These are phyloP conservation scores for Stemphylium vesicarium DNA, from an alignment of 2,329 filamentous ascomycete genomes.

Conservation along the genomic window DNA sequence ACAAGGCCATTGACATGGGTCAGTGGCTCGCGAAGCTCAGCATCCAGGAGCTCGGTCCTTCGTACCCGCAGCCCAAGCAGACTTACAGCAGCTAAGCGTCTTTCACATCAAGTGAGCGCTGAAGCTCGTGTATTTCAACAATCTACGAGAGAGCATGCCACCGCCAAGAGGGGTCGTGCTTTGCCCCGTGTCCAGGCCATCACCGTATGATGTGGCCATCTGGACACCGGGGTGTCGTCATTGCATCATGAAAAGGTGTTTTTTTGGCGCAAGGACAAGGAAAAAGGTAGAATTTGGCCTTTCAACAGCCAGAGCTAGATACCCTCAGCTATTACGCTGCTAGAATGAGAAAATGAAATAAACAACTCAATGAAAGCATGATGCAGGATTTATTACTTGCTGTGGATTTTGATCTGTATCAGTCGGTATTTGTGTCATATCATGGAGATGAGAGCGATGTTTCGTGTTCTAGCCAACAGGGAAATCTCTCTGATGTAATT, in stretches of 20 bases:
- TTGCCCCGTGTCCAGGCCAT: background rate
- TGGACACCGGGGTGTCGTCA: background rate
- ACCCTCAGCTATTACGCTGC: constrained; percentile 19
- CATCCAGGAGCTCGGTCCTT: constrained; percentile 94
- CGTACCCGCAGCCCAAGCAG: constrained; percentile 63
- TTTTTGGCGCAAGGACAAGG: constrained; percentile 7
- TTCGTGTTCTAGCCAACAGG: background rate
- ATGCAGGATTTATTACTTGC: too few relatives aligned
- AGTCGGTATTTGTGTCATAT: too few relatives aligned
- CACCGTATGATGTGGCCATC: background rate
- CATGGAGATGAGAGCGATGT: too few relatives aligned
- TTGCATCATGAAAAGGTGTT: constrained; percentile 1
- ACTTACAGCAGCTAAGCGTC: constrained; percentile 48
- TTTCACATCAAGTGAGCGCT: constrained; percentile 33
- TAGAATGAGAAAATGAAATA: constrained; percentile 1
- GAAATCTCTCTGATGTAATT: background rate
- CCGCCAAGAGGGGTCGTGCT: constrained; percentile 1
- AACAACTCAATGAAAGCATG: background rate
- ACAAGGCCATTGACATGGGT: constrained; percentile 83
- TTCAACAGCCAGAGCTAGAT: constrained; percentile 32
- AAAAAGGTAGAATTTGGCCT: constrained; percentile 19
- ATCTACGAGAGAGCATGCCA: constrained; percentile 42
- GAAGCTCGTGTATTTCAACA: constrained; percentile 51
- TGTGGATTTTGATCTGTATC: too few relatives aligned
- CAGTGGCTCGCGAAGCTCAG: constrained; percentile 95